Conservation (phyloP, 1,284 basidiomycete species). For the Puccinia hordei region DNA sequence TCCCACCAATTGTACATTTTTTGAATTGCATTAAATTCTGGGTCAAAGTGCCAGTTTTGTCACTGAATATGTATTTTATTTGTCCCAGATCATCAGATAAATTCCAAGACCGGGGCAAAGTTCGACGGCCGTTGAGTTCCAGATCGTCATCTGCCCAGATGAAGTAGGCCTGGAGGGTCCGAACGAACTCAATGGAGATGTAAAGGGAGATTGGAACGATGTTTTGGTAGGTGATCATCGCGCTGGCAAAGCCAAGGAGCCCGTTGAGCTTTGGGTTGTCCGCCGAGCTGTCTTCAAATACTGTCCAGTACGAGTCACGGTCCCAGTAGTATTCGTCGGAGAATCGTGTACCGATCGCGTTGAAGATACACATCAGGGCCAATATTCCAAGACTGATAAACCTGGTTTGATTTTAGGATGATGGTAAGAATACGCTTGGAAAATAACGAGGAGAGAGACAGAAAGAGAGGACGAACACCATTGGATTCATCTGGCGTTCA, state of each 20-base stretch:
- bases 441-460: no score
- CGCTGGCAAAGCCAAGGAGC: constrained; percentile 83
- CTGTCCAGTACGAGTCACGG: constrained; percentile 78
- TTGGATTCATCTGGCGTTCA: constrained; percentile 94
- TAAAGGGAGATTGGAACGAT: constrained; percentile 96
- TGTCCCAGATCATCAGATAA: constrained; percentile 94
- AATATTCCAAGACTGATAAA: constrained; percentile 82
- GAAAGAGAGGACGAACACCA: constrained; percentile 86
- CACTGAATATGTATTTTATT: constrained; percentile 91
- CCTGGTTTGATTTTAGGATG: no score
- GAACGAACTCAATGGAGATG: constrained; percentile 89
- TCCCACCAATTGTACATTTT: constrained; percentile 84
- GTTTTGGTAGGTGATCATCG: constrained; percentile 86
- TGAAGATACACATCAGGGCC: constrained; percentile 76
- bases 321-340: constrained; percentile 74
- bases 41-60: constrained; percentile 97
- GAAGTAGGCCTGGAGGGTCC: constrained; percentile 80
- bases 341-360: constrained; percentile 79
- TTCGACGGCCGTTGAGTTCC: constrained; percentile 61
- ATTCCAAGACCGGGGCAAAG: constrained; percentile 88
- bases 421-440: no score
- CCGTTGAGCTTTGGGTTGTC: constrained; percentile 93
- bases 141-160: constrained; percentile 94
- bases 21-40: constrained; percentile 96
- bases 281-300: constrained; percentile 67